Evolutionary conservation across 2,329 filamentous ascomycete species (phyloP).

Genomic region (Aureobasidium musti): DNA sequence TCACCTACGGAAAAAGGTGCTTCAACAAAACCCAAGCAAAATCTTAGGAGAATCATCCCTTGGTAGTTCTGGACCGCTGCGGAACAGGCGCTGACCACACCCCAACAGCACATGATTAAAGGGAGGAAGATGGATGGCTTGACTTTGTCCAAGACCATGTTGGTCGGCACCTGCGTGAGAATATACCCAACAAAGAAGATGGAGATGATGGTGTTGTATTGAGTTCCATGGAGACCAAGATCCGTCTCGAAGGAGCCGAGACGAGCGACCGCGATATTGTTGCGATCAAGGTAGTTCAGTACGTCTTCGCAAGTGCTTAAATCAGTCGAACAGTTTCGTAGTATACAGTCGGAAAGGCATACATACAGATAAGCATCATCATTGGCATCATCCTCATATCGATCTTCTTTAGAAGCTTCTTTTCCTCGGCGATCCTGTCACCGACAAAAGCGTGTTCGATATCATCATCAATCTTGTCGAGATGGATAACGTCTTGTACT

Average conservation of each 20-base stretch:
- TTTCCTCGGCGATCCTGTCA: slow-evolving; percentile 46
- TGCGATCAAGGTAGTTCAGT: slow-evolving; percentile 66
- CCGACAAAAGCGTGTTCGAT: no score
- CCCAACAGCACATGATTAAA: slow-evolving; percentile 42
- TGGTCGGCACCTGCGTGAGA: slow-evolving; percentile 55
- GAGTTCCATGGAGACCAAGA: slow-evolving; percentile 56
- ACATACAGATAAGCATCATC: slow-evolving; percentile 67
- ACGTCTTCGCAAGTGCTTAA: slow-evolving; percentile 49
- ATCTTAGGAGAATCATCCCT: slow-evolving; percentile 43
- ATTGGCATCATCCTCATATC: slow-evolving; percentile 67
- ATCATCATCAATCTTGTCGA: neutral
- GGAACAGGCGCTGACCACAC: slow-evolving; percentile 43
- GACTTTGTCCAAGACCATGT: slow-evolving; percentile 43
- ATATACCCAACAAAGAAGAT: slow-evolving; percentile 63
- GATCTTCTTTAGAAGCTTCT: slow-evolving; percentile 66
- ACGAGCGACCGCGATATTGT: slow-evolving; percentile 64
- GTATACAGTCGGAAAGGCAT: neutral
- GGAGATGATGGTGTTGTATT: slow-evolving; percentile 59
- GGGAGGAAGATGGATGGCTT: slow-evolving; percentile 41
- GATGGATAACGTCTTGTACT: neutral
- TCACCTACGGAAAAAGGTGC: slow-evolving; percentile 43
- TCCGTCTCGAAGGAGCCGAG: slow-evolving; percentile 60
- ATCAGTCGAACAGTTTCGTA: neutral
- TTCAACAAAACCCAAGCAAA: slow-evolving; percentile 48
- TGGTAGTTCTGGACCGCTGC: slow-evolving; percentile 42